Conservation (phyloP, 176 grass and related monocot species). For the Typha latifolia region DNA sequence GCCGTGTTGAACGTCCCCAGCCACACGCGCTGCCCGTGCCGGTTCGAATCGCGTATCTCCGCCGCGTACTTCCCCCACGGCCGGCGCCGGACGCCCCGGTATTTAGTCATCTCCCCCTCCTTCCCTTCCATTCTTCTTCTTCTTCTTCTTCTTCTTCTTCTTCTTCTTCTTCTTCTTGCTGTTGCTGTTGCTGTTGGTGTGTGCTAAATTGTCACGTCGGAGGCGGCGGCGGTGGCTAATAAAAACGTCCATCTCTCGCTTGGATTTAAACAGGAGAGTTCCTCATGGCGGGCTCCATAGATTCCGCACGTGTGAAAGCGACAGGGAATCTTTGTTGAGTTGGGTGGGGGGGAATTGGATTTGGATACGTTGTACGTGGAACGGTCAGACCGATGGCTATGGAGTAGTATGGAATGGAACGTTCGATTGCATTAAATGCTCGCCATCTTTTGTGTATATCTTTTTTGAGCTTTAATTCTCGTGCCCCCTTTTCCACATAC, state of each 20-base stretch:
- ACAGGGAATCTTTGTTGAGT: neutral
- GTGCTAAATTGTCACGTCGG: neutral
- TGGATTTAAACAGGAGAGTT: neutral
- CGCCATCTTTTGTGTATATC: no score
- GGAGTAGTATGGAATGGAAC: neutral
- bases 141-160: conserved; percentile 16
- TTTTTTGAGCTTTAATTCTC: no score
- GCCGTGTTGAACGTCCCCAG: conserved; percentile 79
- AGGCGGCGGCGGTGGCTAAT: neutral
- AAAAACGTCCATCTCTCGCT: neutral
- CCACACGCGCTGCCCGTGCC: conserved; percentile 68
- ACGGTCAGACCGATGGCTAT: conserved; percentile 22
- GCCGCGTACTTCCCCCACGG: conserved; percentile 78
- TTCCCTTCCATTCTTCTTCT: conserved; percentile 12
- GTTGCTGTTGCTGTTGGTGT: neutral
- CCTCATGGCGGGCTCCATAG: neutral
- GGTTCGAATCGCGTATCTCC: conserved; percentile 75
- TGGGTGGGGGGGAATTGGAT: neutral
- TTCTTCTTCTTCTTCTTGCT: neutral
- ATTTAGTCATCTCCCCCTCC: conserved; percentile 45
- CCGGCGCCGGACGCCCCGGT: conserved; percentile 59
- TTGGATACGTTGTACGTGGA: conserved; percentile 14
- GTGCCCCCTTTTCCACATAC: no score
- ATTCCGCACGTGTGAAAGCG: conserved; percentile 10
- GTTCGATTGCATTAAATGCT: no score